Percentiles rank a stretch among this genome's conserved stretches.
These are phyloP conservation scores for Saccharomycopsis crataegensis DNA, from an alignment of 1,139 yeast species.

Conservation along the genomic window DNA sequence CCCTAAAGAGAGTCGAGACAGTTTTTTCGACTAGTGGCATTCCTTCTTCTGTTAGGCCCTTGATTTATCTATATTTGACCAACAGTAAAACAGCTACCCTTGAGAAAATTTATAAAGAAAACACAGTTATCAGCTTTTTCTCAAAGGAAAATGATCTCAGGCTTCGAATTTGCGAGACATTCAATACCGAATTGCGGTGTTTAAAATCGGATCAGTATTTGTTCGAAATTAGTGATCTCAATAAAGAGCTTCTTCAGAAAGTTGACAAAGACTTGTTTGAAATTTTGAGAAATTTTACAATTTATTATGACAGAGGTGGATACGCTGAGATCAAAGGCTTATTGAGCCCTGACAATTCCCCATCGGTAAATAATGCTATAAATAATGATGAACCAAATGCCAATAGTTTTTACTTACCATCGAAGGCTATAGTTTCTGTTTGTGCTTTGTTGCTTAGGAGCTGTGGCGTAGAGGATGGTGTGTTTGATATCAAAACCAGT, in stretches of 20 bases:
- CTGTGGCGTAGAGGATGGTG: conserved; percentile 6
- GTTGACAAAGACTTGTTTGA: conserved; percentile 18
- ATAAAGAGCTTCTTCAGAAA: conserved; percentile 17
- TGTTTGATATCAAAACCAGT: conserved; percentile 2
- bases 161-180: conserved; percentile 16
- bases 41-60: conserved; percentile 9
- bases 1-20: conserved; percentile 13
- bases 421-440: conserved; percentile 17
- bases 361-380: not conserved
- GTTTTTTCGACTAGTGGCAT: conserved; percentile 9
- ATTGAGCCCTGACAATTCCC: conserved; percentile 12
- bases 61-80: conserved; percentile 15
- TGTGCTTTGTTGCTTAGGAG: conserved; percentile 16
- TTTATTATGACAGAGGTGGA: conserved; percentile 19
- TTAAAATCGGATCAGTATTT: conserved; percentile 11
- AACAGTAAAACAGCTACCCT: conserved; percentile 15
- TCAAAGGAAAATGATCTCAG: conserved; percentile 18
- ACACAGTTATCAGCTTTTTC: conserved; percentile 14
- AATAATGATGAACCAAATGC: not conserved
- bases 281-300: conserved; percentile 16
- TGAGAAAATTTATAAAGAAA: conserved; percentile 18
- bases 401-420: conserved; percentile 15
- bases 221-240: conserved; percentile 11
- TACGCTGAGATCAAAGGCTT: conserved; percentile 15
- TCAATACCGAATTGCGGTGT: conserved; percentile 15